These are phyloP conservation scores for Xylaria sp. DNA, from an alignment of 2,329 filamentous ascomycete species.

Conservation along the genomic window DNA sequence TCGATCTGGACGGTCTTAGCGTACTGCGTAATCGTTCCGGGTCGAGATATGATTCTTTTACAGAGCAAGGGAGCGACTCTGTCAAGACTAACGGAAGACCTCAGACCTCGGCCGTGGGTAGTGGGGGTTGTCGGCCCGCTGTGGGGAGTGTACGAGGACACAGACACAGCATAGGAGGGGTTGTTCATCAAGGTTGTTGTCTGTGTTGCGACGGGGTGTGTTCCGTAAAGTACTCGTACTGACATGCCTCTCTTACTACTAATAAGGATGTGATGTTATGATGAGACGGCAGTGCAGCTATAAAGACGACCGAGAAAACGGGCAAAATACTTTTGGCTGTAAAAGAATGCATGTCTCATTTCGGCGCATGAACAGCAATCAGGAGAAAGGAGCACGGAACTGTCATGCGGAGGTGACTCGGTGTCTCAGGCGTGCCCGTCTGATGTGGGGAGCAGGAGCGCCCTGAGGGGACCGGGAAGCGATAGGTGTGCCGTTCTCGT, in stretches of 20 bases:
- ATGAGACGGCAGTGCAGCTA: neutral
- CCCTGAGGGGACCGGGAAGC: neutral
- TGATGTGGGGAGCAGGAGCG: neutral
- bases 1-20: too few relatives aligned
- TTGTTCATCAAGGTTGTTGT: neutral
- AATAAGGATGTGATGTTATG: neutral
- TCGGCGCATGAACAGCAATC: neutral
- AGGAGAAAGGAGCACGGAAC: neutral
- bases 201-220: neutral
- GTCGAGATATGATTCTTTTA: neutral
- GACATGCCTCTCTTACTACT: neutral
- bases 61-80: neutral
- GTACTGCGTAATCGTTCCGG: too few relatives aligned
- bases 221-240: too few relatives aligned
- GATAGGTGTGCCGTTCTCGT: neutral
- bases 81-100: neutral
- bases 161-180: neutral
- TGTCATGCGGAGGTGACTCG: constrained; percentile 1
- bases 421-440: neutral
- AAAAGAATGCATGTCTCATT: neutral
- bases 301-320: neutral
- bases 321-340: neutral
- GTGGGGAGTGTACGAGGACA: constrained; percentile 5
- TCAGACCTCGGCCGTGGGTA: constrained; percentile 3
- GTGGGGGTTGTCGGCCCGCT: constrained; percentile 19